Percentiles rank a stretch among this genome's conserved stretches.
These are phyloP conservation scores for Leucocoprinus sp. DNA, from an alignment of 768 basidiomycete species.

Conservation along the genomic window DNA sequence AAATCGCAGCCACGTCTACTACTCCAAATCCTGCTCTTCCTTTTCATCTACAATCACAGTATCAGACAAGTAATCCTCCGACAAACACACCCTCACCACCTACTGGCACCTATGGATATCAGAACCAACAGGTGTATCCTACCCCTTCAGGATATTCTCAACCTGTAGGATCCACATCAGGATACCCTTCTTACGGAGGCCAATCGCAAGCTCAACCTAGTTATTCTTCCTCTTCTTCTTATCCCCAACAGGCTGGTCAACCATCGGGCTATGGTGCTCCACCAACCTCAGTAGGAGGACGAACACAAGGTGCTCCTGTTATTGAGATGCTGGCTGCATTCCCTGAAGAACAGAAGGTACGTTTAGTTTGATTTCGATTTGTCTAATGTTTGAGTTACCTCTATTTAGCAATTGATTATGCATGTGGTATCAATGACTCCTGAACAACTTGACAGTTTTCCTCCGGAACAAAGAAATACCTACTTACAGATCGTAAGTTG, in stretches of 20 bases:
- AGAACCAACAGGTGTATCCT: conserved; percentile 3
- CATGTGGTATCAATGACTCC: conserved; percentile 76
- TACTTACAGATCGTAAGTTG: conserved; percentile 75
- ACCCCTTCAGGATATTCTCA: conserved; percentile 14
- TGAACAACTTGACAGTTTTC: conserved; percentile 72
- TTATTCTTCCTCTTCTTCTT: conserved; percentile 19
- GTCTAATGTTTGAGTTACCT: background rate
- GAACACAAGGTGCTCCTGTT: background rate
- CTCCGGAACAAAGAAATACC: conserved; percentile 63
- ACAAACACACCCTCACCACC: conserved; percentile 17
- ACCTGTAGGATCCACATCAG: conserved; percentile 10
- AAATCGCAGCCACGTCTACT: conserved; percentile 16
- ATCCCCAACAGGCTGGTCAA: conserved; percentile 15
- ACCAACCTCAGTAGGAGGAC: conserved; percentile 17
- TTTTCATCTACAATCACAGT: conserved; percentile 33
- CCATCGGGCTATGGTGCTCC: conserved; percentile 15
- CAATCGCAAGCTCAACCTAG: conserved; percentile 11
- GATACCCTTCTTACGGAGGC: conserved; percentile 12
- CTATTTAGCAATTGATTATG: conserved; percentile 60
- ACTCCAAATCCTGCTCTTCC: conserved; percentile 38
- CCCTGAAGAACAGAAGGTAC: conserved; percentile 63
- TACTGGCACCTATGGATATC: conserved; percentile 20
- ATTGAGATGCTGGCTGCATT: conserved; percentile 46
- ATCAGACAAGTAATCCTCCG: conserved; percentile 28
- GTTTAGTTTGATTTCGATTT: conserved; percentile 12